A percentile compares a stretch with the other conserved stretches of the same genome.
Conservation (phyloP, 176 grass and related monocot genomes). For the Carex scoparia region DNA sequence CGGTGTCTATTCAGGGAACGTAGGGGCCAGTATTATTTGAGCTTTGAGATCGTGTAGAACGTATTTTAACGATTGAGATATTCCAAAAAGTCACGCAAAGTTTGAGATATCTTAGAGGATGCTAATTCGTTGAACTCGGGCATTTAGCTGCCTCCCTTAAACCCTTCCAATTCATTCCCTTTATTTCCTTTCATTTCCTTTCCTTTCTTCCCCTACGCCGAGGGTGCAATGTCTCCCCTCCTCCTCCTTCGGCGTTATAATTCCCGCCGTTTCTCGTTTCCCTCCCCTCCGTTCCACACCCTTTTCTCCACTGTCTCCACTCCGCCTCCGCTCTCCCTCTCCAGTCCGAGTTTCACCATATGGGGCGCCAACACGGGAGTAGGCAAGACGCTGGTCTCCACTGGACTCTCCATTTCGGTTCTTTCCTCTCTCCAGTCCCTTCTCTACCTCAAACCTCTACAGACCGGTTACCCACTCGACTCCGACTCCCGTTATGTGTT, state of each 20-base stretch:
- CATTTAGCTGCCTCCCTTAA: neutral
- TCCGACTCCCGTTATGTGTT: constrained; percentile 79
- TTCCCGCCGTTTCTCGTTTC: neutral
- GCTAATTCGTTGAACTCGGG: neutral
- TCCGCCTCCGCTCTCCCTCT: constrained; percentile 22
- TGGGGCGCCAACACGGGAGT: constrained; percentile 92
- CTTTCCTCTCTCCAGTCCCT: constrained; percentile 34
- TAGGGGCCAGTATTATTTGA: too few relatives aligned
- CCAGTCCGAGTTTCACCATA: constrained; percentile 50
- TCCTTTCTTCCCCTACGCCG: neutral
- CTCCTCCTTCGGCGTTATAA: neutral
- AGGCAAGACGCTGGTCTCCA: constrained; percentile 85
- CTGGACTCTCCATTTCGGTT: constrained; percentile 59
- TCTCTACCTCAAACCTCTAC: constrained; percentile 78
- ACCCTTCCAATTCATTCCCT: neutral
- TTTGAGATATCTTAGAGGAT: too few relatives aligned
- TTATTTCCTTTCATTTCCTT: neutral
- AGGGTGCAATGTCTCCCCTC: constrained; percentile 5
- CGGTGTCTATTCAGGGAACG: too few relatives aligned
- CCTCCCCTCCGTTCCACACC: neutral
- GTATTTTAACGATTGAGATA: too few relatives aligned
- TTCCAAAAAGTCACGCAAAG: too few relatives aligned
- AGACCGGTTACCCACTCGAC: constrained; percentile 78
- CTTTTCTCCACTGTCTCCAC: neutral
- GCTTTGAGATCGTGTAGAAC: too few relatives aligned